Evolutionary conservation across 345 rosid genomes (phyloP), one percentile per base, ranked within the genome.

Genomic region (Salix suchowensis): DNA sequence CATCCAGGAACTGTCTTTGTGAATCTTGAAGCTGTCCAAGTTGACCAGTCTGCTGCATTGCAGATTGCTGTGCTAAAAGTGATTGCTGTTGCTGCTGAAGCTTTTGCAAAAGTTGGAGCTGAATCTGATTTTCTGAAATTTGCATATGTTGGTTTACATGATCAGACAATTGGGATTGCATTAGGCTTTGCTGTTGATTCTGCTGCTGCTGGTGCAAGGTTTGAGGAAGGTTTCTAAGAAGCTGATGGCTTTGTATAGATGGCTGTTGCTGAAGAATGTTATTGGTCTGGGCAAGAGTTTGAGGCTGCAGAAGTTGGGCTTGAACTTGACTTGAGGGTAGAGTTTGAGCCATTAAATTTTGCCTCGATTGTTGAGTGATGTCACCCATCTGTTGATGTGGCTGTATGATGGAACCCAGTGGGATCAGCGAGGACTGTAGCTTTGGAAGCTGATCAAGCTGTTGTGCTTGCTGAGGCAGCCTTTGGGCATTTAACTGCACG

Each of bases 71-170:
- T 1, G 81, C 78, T 78, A 86, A 72, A 79, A 85, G 64, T 11
- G 84, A 77, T 70, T 87, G 92, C 34, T 86, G 89, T 70, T 89
- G 93, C 78, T 88, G 91, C 73, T 89, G 98, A 84, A 92, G 85
- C 82, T 91, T 91, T 86, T 93, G 97, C 78, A 93, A 73, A 73
- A 92, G 70, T 77, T 92, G 98, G 81, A 85, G 76, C 79, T 86
- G 97, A 76, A 85, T 71, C 78, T 88, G 90, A 73, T 77, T 87
- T 72, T 90, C 88, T 61, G 94, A 24, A 72, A 86, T 74, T 68
- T 84, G 90, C 54, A 80, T 65, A 44, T 85, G 88, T 60, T 81
- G 90, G 81, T 71, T 86, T 26, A 82, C 62, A 71, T 78, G 92
- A 81, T 86, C 89, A 34, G 85, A 79, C 81, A 86, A 62, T 77